Conservation (phyloP, 2,329 filamentous ascomycete genomes). For the Cladosporium sp. region DNA sequence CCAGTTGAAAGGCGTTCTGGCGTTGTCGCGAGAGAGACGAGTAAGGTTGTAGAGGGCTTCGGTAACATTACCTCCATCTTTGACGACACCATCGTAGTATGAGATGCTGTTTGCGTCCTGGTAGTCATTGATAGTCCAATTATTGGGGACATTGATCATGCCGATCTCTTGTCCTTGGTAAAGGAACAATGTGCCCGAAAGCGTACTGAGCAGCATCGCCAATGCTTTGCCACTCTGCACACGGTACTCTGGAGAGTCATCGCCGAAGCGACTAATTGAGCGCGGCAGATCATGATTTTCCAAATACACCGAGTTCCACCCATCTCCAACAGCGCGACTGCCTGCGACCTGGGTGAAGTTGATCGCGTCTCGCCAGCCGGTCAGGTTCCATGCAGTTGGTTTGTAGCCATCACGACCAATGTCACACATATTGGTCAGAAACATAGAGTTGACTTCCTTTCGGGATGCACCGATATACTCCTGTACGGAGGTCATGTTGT, state of each 20-base stretch:
- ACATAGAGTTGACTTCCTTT: constrained; percentile 18
- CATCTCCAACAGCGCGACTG: constrained; percentile 52
- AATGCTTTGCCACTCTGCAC: constrained; percentile 59
- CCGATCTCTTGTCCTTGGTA: constrained; percentile 71
- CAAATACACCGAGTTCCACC: constrained; percentile 65
- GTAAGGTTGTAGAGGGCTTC: constrained; percentile 48
- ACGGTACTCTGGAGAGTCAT: constrained; percentile 53
- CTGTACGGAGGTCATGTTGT: constrained; percentile 15
- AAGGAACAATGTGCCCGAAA: constrained; percentile 64
- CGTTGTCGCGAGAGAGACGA: constrained; percentile 68
- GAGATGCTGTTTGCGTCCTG: constrained; percentile 61
- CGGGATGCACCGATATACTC: constrained; percentile 12
- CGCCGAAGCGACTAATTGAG: constrained; percentile 54
- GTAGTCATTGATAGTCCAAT: constrained; percentile 62
- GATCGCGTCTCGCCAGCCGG: constrained; percentile 31
- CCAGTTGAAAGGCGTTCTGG: constrained; percentile 73
- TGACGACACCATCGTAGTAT: constrained; percentile 44
- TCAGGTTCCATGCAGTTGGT: constrained; percentile 11
- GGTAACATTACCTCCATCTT: constrained; percentile 31
- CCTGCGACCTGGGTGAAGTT: constrained; percentile 45
- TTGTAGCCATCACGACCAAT: constrained; percentile 11
- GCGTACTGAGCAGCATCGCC: constrained; percentile 56
- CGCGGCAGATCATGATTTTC: constrained; percentile 68
- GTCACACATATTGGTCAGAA: constrained; percentile 15
- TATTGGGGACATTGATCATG: constrained; percentile 64